Base-by-base conservation (phyloP, 1,284 basidiomycete species). In the Afroboletus lepidellus region DNA sequence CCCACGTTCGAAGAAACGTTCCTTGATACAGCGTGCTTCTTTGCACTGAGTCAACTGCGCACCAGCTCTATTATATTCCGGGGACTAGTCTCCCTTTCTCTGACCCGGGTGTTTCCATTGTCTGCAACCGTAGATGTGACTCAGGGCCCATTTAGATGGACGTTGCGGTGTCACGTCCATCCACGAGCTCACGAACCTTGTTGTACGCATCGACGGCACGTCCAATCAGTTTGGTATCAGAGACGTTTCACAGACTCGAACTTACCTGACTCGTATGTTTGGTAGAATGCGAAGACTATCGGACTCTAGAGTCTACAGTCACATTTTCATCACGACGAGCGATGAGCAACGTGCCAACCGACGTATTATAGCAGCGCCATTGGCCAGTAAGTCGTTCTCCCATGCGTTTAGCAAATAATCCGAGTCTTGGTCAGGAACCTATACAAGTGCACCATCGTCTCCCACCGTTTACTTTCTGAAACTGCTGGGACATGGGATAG, bases 171-270 rank as follows among this genome's bases (percentile, higher is more conserved):
- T n/a, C n/a, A n/a, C n/a, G n/a, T n/a, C n/a, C 20, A 30, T 25
- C 41, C 5, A 9, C 34, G 15, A 43, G 16, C 42, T 59, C 56
- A 1, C 48, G 71, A 34, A 71, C 38, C 62, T 72, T 21, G 62
- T 73, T 0, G 61, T 72, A 23, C 72, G 71, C 55, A 72, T 73
- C 16, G 72, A 72, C 23, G 72, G 72, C 21, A 74, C 72, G 3
- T 64, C 70, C 1, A 72, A 74, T 45, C 64, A 64, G 41, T 71
- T 71, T 52, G 57, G 70, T 7, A 47, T 20, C 24, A 70, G 61
- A 62, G 70, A 43, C 27, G 1, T 53, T n/a, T 24, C 21, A 13
- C 12, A 16, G 16, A n/a, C 16, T 45, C 37, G 18, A 36, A 3
- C 6, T 33, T 16, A 20, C 29, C 27, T 6, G 41, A 39, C 33